Conservation (phyloP, 2,329 filamentous ascomycete genomes). For the Venturia carpophila region DNA sequence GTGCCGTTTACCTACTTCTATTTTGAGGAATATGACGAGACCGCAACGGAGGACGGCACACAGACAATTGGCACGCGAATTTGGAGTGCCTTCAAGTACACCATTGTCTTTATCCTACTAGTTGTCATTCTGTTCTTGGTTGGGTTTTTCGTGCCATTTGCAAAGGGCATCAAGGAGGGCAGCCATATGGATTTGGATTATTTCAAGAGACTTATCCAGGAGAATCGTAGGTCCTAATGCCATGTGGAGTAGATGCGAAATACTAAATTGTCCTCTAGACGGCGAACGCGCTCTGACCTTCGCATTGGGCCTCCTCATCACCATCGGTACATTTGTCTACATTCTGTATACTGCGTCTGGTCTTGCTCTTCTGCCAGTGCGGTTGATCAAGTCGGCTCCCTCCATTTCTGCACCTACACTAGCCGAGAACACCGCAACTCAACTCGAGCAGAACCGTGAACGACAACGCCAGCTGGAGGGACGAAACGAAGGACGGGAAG, state of each 20-base stretch:
- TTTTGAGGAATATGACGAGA: slow-evolving; percentile 95
- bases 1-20: slow-evolving; percentile 97
- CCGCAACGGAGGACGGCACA: slow-evolving; percentile 70
- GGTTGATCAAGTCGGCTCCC: slow-evolving; percentile 86
- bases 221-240: slow-evolving; percentile 57
- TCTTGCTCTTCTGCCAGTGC: slow-evolving; percentile 78
- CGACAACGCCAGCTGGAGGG: slow-evolving; percentile 85
- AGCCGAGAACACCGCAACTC: slow-evolving; percentile 66
- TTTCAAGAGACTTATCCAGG: slow-evolving; percentile 74
- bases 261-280: slow-evolving; percentile 38
- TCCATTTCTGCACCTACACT: slow-evolving; percentile 75
- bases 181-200: slow-evolving; percentile 78
- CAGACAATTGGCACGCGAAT: slow-evolving; percentile 65
- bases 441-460: slow-evolving; percentile 81
- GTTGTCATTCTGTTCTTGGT: slow-evolving; percentile 79
- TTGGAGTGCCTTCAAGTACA: slow-evolving; percentile 85
- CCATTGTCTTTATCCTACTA: slow-evolving; percentile 71
- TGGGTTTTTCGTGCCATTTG: slow-evolving; percentile 86
- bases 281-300: slow-evolving; percentile 91
- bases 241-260: not conserved
- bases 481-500: slow-evolving; percentile 67
- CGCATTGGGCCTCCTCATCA: slow-evolving; percentile 77
- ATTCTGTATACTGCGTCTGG: slow-evolving; percentile 82
- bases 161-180: slow-evolving; percentile 53
- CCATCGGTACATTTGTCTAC: slow-evolving; percentile 78